phyloP scores from a whole-genome alignment of 495 filamentous ascomycete genomes.

The Hypoxylon fuscum region DNA sequence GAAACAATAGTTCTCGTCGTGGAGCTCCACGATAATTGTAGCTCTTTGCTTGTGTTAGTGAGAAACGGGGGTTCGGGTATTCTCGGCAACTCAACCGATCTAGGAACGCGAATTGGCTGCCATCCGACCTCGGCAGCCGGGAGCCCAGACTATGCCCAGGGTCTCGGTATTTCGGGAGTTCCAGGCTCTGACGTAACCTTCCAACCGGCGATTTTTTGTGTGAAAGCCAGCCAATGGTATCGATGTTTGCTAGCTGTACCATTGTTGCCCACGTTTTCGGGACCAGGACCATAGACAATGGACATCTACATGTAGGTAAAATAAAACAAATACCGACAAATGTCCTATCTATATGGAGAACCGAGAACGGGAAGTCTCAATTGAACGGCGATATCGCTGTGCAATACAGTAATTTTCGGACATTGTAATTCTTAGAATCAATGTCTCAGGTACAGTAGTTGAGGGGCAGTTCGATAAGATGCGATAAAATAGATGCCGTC shows the following conservation, averaged over 20 bases:
- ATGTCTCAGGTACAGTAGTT: too few relatives aligned
- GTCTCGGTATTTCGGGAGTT: conserved; percentile 35
- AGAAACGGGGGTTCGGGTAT: conserved; percentile 35
- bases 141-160: conserved; percentile 8
- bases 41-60: not conserved
- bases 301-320: too few relatives aligned
- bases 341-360: too few relatives aligned
- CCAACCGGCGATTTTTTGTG: conserved; percentile 14
- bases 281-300: too few relatives aligned
- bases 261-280: too few relatives aligned
- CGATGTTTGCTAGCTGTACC: not conserved
- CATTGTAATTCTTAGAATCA: too few relatives aligned
- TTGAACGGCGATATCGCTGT: too few relatives aligned
- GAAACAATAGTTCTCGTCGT: too few relatives aligned
- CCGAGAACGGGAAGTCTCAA: too few relatives aligned
- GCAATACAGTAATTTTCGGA: too few relatives aligned
- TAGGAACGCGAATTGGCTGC: conserved; percentile 30
- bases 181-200: conserved; percentile 31
- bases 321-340: too few relatives aligned
- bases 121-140: conserved; percentile 41
- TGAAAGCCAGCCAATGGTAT: too few relatives aligned
- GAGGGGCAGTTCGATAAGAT: conserved; percentile 23
- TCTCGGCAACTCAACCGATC: conserved; percentile 31
- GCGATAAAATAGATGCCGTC: conserved; percentile 27
- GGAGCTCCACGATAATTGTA: conserved; percentile 25